Conservation (phyloP, 83 land plant species). For the Diphasiastrum complanatum region DNA sequence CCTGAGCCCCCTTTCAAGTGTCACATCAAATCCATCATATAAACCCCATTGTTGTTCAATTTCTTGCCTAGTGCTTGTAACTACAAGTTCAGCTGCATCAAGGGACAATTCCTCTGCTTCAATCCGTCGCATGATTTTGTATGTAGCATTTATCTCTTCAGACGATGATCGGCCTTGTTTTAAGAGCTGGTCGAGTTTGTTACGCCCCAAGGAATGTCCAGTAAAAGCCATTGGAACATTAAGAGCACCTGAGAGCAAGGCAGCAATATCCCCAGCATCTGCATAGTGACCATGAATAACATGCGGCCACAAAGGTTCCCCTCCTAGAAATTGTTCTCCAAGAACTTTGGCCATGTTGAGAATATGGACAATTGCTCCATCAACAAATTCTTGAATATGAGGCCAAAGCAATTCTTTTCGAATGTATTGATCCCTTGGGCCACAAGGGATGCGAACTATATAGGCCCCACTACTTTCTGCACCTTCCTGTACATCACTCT, state of each 20-base stretch:
- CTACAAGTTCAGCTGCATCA: constrained; percentile 38
- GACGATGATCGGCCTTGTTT: constrained; percentile 71
- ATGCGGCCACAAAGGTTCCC: constrained; percentile 68
- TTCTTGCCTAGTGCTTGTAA: constrained; percentile 60
- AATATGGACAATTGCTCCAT: constrained; percentile 74
- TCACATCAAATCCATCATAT: constrained; percentile 98
- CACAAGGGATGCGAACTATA: constrained; percentile 85
- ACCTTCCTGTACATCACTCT: constrained; percentile 39
- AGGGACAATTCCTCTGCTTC: constrained; percentile 39
- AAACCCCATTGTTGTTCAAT: constrained; percentile 94
- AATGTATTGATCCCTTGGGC: constrained; percentile 55
- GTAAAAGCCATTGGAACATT: constrained; percentile 97
- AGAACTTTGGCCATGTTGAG: constrained; percentile 61
- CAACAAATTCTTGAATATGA: constrained; percentile 79
- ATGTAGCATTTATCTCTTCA: constrained; percentile 63
- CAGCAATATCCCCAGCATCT: constrained; percentile 84
- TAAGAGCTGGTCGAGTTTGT: constrained; percentile 82
- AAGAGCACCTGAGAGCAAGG: constrained; percentile 66
- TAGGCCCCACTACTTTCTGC: constrained; percentile 87
- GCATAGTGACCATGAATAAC: constrained; percentile 96
- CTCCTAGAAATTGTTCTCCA: constrained; percentile 59
- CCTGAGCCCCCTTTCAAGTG: constrained; percentile 69
- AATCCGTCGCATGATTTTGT: constrained; percentile 41
- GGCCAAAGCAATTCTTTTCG: constrained; percentile 87
- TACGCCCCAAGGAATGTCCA: constrained; percentile 87